Conservation (phyloP, 768 basidiomycete genomes). For the Lepiota venenata region DNA sequence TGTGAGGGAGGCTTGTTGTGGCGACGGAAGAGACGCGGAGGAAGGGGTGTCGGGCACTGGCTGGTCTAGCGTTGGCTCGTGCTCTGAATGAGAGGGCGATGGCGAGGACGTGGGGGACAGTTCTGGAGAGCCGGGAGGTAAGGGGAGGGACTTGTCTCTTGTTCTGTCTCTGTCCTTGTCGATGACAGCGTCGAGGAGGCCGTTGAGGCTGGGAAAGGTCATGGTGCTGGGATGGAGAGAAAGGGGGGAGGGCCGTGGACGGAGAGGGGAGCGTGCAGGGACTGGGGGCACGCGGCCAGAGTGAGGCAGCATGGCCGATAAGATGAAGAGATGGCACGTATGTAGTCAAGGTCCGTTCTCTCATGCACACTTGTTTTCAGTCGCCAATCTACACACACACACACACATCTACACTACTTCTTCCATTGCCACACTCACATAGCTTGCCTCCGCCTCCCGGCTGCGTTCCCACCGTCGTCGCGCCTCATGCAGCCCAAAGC, state of each 20-base stretch:
- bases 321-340: background rate
- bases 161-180: slow-evolving; percentile 20
- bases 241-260: slow-evolving; percentile 20
- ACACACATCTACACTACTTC: slow-evolving; percentile 56
- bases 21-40: slow-evolving; percentile 12
- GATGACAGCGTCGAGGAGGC: slow-evolving; percentile 12
- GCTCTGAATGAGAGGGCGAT: slow-evolving; percentile 12
- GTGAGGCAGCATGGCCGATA: background rate
- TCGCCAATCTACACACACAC: background rate
- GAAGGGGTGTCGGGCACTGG: slow-evolving; percentile 17
- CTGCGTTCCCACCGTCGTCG: slow-evolving; percentile 75
- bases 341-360: too few relatives aligned
- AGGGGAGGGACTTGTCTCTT: slow-evolving; percentile 18
- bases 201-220: slow-evolving; percentile 8
- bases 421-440: slow-evolving; percentile 43
- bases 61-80: slow-evolving; percentile 16
- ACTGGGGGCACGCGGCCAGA: slow-evolving; percentile 18
- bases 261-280: slow-evolving; percentile 36
- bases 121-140: slow-evolving; percentile 17
- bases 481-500: slow-evolving; percentile 72
- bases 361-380: background rate
- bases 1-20: slow-evolving; percentile 37
- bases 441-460: slow-evolving; percentile 51
- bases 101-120: slow-evolving; percentile 20
- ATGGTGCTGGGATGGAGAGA: slow-evolving; percentile 16